phyloP scores from a whole-genome alignment of 1,139 yeast genomes.

The Taiozyma sp. region DNA sequence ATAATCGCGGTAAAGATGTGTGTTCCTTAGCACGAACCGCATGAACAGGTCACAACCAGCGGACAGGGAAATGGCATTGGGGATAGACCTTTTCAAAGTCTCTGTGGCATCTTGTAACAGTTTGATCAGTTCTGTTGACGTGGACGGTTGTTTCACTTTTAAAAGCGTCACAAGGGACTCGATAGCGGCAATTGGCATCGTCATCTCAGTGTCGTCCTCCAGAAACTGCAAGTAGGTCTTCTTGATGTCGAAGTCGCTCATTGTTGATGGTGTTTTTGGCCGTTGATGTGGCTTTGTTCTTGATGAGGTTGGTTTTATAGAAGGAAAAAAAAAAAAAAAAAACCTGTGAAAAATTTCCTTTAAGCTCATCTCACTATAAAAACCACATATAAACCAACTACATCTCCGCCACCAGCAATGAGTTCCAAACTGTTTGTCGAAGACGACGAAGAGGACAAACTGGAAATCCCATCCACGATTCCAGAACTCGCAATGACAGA shows the following conservation, averaged over 20 bases:
- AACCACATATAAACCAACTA: too few relatives aligned
- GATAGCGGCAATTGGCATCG: constrained; percentile 99
- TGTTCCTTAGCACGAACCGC: constrained; percentile 86
- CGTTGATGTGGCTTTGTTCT: not conserved
- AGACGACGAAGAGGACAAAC: constrained; percentile 6
- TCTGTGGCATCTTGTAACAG: constrained; percentile 73
- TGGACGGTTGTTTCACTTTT: constrained; percentile 77
- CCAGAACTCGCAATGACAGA: not conserved
- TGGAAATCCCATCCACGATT: not conserved
- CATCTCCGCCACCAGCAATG: not conserved
- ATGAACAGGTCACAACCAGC: constrained; percentile 98
- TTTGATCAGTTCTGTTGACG: constrained; percentile 88
- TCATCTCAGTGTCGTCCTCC: constrained; percentile 86
- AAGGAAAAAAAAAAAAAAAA: not conserved
- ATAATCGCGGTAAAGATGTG: constrained; percentile 90
- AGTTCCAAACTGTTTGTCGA: constrained; percentile 8
- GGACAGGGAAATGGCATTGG: constrained; percentile 86
- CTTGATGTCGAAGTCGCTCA: constrained; percentile 67
- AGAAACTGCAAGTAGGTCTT: constrained; percentile 74
- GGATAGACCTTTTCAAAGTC: constrained; percentile 70
- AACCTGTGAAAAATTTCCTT: not conserved
- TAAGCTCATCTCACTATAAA: too few relatives aligned
- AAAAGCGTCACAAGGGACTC: constrained; percentile 87
- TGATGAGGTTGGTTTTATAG: too few relatives aligned
- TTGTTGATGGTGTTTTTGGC: constrained; percentile 2